Evolutionary conservation across 139 green algal genomes (phyloP), one percentile per base, ranked within the genome.

Genomic region (Parachlorella kessleri): DNA sequence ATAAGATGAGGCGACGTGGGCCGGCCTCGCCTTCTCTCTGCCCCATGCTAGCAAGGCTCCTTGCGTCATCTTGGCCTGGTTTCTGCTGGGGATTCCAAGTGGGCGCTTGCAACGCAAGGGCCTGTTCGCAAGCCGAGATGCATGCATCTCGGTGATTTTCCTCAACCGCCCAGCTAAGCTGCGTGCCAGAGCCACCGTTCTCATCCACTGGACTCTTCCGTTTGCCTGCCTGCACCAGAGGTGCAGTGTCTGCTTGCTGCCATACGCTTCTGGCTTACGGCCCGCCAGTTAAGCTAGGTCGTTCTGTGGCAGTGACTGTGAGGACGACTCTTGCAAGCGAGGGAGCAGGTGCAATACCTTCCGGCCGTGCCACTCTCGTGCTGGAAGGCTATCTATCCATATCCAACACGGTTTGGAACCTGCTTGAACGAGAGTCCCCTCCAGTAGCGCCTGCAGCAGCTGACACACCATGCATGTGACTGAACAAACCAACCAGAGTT

Each of bases 1-100:
- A 89, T 6, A 90, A 40, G 28, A 90, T 38, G 4, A 87, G 63
- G 38, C 74, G 73, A n/a, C 4, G 26, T 21, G 28, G 6, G 30
- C 24, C 8, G 1, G 66, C 66, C 6, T 14, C 32, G 18, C 6
- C 14, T n/a, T 3, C 14, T 3, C 1, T 28, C 18, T 4, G 40
- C 6, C 6, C 3, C n/a, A n/a, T 5, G 3, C 37, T 18, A 7
- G 54, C 35, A 2, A 0, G 4, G 35, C 14, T 6, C 0, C 7
- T 35, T 28, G 35, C 8, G 26, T 21, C 0, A 23, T 18, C 2
- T 4, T 54, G 1, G 3, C 6, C 4, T 53, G 4, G 28, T 6
- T 26, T 26, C 32, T 32, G 63, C 23, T 37, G 10, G 55, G 7
- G 8, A n/a, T 5, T 33, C 40, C 3, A 35, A 54, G 53, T 7